These are phyloP conservation scores for Amanita thiersii DNA, from an alignment of 768 basidiomycete species.

Conservation along the genomic window DNA sequence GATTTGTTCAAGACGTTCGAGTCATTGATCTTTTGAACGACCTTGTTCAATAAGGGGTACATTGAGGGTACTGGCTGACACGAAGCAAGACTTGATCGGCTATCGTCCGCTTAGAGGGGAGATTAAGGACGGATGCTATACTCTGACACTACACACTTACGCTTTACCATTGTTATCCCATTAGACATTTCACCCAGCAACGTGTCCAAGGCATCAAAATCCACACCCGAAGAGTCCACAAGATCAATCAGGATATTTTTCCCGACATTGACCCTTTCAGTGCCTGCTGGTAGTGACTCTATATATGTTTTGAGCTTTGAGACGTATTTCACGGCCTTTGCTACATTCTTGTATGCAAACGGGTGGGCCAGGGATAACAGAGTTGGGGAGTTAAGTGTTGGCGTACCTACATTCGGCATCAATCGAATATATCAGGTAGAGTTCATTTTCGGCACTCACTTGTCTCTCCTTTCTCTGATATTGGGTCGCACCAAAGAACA, in stretches of 20 bases:
- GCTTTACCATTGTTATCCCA: slow-evolving; percentile 23
- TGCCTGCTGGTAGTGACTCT: slow-evolving; percentile 41
- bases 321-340: slow-evolving; percentile 44
- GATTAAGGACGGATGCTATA: not conserved
- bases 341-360: slow-evolving; percentile 43
- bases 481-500: slow-evolving; percentile 27
- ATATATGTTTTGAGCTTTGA: slow-evolving; percentile 50
- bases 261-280: slow-evolving; percentile 58
- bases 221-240: slow-evolving; percentile 56
- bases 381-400: slow-evolving; percentile 18
- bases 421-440: not conserved
- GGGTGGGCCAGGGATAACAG: slow-evolving; percentile 62
- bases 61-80: slow-evolving; percentile 48
- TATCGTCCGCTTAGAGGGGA: slow-evolving; percentile 35
- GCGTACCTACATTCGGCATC: slow-evolving; percentile 1
- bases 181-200: slow-evolving; percentile 32
- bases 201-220: slow-evolving; percentile 42
- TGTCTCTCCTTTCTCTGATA: slow-evolving; percentile 7
- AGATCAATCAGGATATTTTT: slow-evolving; percentile 54
- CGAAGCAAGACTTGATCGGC: slow-evolving; percentile 45
- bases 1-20: slow-evolving; percentile 54
- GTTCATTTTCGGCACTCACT: slow-evolving; percentile 2
- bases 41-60: slow-evolving; percentile 29
- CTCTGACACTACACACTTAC: slow-evolving; percentile 17
- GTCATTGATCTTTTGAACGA: slow-evolving; percentile 36